phyloP scores from a whole-genome alignment of 2,329 filamentous ascomycete species.

The Endocalyx cinctus region DNA sequence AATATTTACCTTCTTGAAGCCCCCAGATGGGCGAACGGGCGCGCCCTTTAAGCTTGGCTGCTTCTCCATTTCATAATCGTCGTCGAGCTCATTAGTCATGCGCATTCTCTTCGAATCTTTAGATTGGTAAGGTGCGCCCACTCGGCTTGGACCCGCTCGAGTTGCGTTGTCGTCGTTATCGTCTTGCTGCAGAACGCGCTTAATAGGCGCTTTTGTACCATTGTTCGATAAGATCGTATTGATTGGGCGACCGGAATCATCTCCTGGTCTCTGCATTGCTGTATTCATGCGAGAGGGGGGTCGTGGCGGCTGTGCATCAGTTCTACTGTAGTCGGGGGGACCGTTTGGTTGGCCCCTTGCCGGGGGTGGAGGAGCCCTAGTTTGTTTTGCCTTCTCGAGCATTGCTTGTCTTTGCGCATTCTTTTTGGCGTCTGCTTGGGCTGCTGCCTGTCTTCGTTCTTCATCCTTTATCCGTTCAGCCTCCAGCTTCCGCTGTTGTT shows the following conservation, averaged over 20 bases:
- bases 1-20: slow-evolving; percentile 59
- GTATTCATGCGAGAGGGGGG: slow-evolving; percentile 57
- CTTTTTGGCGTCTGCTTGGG: slow-evolving; percentile 59
- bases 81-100: slow-evolving; percentile 68
- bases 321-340: slow-evolving; percentile 40
- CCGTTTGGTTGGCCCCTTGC: slow-evolving; percentile 50
- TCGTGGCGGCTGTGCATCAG: slow-evolving; percentile 32
- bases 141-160: slow-evolving; percentile 42
- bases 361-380: slow-evolving; percentile 57
- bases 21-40: slow-evolving; percentile 75
- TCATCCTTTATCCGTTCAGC: slow-evolving; percentile 57
- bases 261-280: slow-evolving; percentile 45
- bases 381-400: slow-evolving; percentile 62
- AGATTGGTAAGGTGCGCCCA: slow-evolving; percentile 59
- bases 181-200: slow-evolving; percentile 67
- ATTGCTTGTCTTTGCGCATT: slow-evolving; percentile 58
- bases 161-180: slow-evolving; percentile 51
- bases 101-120: slow-evolving; percentile 76
- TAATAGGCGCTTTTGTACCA: slow-evolving; percentile 67
- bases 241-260: slow-evolving; percentile 58
- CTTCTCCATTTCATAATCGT: slow-evolving; percentile 55
- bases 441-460: slow-evolving; percentile 51
- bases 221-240: slow-evolving; percentile 57
- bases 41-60: slow-evolving; percentile 71
- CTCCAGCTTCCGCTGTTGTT: slow-evolving; percentile 56